These are phyloP conservation scores for Rhodotorula sphaerocarpa DNA, from an alignment of 768 basidiomycete genomes.

Conservation along the genomic window DNA sequence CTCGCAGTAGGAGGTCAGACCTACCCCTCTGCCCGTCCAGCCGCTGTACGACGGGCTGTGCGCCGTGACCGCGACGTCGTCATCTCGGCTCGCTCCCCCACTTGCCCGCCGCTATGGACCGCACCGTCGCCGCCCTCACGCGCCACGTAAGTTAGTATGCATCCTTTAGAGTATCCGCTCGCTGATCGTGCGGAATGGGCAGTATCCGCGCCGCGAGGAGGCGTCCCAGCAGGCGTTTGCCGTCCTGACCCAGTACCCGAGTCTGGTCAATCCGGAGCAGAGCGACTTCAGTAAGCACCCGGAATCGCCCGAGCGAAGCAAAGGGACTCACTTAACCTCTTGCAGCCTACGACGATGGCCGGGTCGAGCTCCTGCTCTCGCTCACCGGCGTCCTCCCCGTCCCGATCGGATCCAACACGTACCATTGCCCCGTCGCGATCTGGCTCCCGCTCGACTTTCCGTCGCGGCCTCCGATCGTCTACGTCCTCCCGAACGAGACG, in stretches of 20 bases:
- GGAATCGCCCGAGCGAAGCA: neutral
- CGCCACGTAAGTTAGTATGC: neutral
- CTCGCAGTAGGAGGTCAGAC: no score
- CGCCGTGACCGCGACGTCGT: no score
- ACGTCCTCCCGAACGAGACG: slow-evolving; percentile 82
- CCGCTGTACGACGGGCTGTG: no score
- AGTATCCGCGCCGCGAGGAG: slow-evolving; percentile 53
- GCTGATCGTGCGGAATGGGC: neutral
- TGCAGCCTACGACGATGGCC: slow-evolving; percentile 85
- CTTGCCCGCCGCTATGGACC: neutral
- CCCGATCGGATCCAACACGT: slow-evolving; percentile 60
- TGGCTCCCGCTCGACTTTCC: slow-evolving; percentile 87
- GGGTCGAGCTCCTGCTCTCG: slow-evolving; percentile 81
- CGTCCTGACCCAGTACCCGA: slow-evolving; percentile 69
- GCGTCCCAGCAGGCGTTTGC: slow-evolving; percentile 60
- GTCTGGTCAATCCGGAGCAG: slow-evolving; percentile 38
- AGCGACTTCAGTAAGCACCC: slow-evolving; percentile 31
- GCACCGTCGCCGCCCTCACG: neutral
- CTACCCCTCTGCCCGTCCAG: no score
- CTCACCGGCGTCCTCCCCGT: slow-evolving; percentile 88
- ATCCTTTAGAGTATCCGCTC: neutral
- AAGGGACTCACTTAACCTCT: neutral
- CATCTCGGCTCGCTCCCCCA: no score
- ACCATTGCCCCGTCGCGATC: slow-evolving; percentile 86
- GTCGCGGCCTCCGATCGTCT: slow-evolving; percentile 67